Evolutionary conservation across 371 early-diverging fungal genomes (phyloP).

Genomic region (Apophysomyces variabilis): DNA sequence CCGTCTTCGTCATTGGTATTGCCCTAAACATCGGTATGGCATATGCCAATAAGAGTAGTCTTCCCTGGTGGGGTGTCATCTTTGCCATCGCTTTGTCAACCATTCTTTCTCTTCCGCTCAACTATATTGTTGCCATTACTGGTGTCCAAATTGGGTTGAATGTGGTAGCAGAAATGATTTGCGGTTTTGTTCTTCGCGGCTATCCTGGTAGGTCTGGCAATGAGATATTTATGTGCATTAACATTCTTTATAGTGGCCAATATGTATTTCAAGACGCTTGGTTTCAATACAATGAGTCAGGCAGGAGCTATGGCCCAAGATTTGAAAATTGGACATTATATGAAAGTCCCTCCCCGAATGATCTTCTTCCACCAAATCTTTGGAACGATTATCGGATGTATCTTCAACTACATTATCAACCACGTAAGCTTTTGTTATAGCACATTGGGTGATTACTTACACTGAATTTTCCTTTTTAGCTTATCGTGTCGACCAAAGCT

Average conservation of each 20-base stretch:
- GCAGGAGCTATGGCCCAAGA: conserved; percentile 58
- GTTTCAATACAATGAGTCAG: conserved; percentile 59
- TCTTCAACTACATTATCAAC: conserved; percentile 61
- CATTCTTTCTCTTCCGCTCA: conserved; percentile 38
- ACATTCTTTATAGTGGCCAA: conserved; percentile 50
- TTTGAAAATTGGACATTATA: conserved; percentile 75
- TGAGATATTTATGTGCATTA: not conserved
- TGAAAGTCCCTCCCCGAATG: conserved; percentile 74
- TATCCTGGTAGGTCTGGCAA: conserved; percentile 30
- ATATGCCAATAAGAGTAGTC: conserved; percentile 55
- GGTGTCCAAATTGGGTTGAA: conserved; percentile 52
- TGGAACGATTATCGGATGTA: conserved; percentile 62
- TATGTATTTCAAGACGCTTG: conserved; percentile 58
- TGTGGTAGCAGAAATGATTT: conserved; percentile 70
- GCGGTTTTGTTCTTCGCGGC: conserved; percentile 49
- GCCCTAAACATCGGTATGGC: conserved; percentile 66
- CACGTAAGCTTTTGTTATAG: conserved; percentile 17
- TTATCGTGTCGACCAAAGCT: conserved; percentile 45
- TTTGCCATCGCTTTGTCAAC: conserved; percentile 64
- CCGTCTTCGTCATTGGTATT: conserved; percentile 62
- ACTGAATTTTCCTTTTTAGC: conserved; percentile 17
- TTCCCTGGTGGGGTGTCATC: conserved; percentile 76
- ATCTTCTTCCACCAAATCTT: conserved; percentile 65
- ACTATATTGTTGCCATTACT: conserved; percentile 45
- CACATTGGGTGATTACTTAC: not conserved